Conservation (phyloP, 768 basidiomycete genomes). For the Tylopilus vinaceipallidus region DNA sequence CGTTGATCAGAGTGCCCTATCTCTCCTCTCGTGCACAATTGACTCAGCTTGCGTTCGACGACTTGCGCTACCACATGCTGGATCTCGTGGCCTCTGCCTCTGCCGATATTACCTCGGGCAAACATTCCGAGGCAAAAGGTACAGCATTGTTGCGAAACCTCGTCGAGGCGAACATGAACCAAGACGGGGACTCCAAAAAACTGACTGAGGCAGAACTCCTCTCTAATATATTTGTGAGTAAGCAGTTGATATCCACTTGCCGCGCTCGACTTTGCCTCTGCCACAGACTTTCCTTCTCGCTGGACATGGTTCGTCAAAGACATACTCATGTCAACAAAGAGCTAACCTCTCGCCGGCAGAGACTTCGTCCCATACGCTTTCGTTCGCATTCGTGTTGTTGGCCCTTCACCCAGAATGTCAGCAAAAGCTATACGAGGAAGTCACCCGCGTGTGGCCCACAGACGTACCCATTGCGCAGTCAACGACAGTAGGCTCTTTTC, state of each 20-base stretch:
- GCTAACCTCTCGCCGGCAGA: conserved; percentile 30
- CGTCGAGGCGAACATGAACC: conserved; percentile 31
- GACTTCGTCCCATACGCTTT: conserved; percentile 45
- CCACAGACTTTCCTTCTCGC: conserved; percentile 45
- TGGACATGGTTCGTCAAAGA: conserved; percentile 39
- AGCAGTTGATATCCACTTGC: not conserved
- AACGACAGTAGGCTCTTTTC: conserved; percentile 28
- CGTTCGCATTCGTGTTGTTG: conserved; percentile 43
- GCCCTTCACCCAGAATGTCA: conserved; percentile 52
- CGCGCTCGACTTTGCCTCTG: not conserved
- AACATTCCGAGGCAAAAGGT: conserved; percentile 22
- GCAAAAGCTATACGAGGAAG: conserved; percentile 43
- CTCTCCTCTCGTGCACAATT: conserved; percentile 32
- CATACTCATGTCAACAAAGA: not conserved
- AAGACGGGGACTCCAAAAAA: conserved; percentile 19
- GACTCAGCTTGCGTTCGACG: conserved; percentile 34
- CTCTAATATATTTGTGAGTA: conserved; percentile 47
- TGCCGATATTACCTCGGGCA: conserved; percentile 31
- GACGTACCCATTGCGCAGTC: conserved; percentile 26
- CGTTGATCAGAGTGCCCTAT: conserved; percentile 34
- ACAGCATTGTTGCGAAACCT: conserved; percentile 44
- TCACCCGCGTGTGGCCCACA: conserved; percentile 38
- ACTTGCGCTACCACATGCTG: conserved; percentile 18
- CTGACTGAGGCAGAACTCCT: conserved; percentile 46
- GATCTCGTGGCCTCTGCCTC: conserved; percentile 20